phyloP scores from a whole-genome alignment of 108 stramenopile species.

The Nitzschia inconspicua region DNA sequence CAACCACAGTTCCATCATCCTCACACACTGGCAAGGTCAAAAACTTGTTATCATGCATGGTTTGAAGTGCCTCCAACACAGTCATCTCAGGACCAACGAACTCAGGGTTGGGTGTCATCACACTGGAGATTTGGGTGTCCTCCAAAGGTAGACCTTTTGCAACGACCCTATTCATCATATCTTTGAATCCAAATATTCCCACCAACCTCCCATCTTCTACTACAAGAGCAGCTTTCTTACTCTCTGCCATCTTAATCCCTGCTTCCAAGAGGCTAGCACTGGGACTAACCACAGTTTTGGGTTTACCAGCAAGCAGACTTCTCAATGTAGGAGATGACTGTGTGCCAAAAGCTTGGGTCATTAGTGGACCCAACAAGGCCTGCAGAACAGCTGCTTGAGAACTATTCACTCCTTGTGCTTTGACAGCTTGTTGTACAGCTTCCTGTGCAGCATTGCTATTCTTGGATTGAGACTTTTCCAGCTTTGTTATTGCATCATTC shows the following conservation, averaged over 20 bases:
- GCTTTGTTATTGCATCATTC: constrained; percentile 89
- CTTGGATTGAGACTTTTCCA: constrained; percentile 72
- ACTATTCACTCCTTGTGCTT: constrained; percentile 58
- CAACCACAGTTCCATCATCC: constrained; percentile 76
- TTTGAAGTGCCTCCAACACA: constrained; percentile 86
- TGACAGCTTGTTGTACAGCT: constrained; percentile 54
- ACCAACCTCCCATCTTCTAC: constrained; percentile 76
- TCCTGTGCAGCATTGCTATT: constrained; percentile 57
- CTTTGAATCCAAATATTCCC: constrained; percentile 93
- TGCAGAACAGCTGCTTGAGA: constrained; percentile 69
- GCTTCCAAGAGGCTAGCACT: constrained; percentile 65
- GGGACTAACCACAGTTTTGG: constrained; percentile 59
- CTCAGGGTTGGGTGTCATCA: constrained; percentile 94
- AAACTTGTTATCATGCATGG: constrained; percentile 93
- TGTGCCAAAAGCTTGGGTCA: constrained; percentile 74
- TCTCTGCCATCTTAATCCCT: constrained; percentile 73
- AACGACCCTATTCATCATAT: constrained; percentile 88
- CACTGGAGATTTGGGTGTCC: constrained; percentile 58
- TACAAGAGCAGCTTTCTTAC: constrained; percentile 82
- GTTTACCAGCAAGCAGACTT: constrained; percentile 68
- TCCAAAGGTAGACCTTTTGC: constrained; percentile 79
- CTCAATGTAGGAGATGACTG: constrained; percentile 65
- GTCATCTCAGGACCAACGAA: constrained; percentile 81
- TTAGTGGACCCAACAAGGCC: constrained; percentile 59
- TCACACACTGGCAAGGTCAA: constrained; percentile 91